These are phyloP conservation scores for Dictyostelium brefeldianum DNA, from an alignment of 78 protist genomes.

Conservation along the genomic window DNA sequence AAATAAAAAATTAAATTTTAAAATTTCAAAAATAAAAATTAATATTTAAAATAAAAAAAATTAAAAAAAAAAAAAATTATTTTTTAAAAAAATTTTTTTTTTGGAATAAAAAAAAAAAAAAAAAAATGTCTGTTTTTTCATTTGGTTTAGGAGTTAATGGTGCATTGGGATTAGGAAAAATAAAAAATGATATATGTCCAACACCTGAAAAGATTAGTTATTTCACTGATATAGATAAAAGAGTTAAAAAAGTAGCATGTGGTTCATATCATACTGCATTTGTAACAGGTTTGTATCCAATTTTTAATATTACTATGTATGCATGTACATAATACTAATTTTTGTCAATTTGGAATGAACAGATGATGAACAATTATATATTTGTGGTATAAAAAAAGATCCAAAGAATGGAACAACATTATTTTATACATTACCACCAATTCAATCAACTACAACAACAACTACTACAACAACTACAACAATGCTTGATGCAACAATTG, in stretches of 20 bases:
- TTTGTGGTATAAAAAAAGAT: slow-evolving; percentile 46
- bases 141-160: slow-evolving; percentile 59
- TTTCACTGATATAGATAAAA: slow-evolving; percentile 39
- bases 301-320: background rate
- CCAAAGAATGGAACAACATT: slow-evolving; percentile 57
- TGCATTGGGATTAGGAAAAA: slow-evolving; percentile 40
- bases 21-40: background rate
- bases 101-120: slow-evolving; percentile 8
- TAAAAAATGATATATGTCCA: background rate
- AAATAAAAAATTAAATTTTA: no score
- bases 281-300: slow-evolving; percentile 60
- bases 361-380: slow-evolving; percentile 74
- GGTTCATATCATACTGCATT: slow-evolving; percentile 82
- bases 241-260: slow-evolving; percentile 61
- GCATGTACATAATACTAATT: no score
- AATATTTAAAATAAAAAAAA: background rate
- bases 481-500: background rate
- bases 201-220: slow-evolving; percentile 45
- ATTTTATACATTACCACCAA: background rate
- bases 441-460: background rate
- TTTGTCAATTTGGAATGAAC: no score
- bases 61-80: background rate
- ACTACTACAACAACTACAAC: background rate
- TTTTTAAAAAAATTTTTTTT: background rate
- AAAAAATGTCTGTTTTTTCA: slow-evolving; percentile 46